Percentiles rank a stretch among this genome's conserved stretches.
phyloP scores from a whole-genome alignment of 2,329 filamentous ascomycete genomes.

The Stagonosporopsis tanaceti region DNA sequence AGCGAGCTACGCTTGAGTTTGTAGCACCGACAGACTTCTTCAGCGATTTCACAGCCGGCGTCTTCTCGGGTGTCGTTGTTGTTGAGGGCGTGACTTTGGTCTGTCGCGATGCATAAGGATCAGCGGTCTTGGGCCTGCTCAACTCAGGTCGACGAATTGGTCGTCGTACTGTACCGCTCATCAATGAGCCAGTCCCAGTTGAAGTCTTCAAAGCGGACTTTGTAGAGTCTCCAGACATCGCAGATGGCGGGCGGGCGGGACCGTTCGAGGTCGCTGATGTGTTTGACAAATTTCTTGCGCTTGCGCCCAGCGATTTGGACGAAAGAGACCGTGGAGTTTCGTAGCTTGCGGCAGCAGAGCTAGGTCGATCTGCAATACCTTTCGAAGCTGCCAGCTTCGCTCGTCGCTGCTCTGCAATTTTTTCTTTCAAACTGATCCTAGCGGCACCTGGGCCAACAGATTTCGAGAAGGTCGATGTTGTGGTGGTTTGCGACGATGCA shows the following conservation, averaged over 20 bases:
- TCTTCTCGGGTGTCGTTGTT: constrained; percentile 57
- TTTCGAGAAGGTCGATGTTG: constrained; percentile 50
- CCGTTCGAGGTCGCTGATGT: constrained; percentile 41
- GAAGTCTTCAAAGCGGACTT: constrained; percentile 44
- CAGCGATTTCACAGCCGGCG: constrained; percentile 49
- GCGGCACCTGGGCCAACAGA: constrained; percentile 58
- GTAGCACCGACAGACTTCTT: constrained; percentile 45
- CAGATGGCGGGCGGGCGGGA: constrained; percentile 47
- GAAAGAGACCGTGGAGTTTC: constrained; percentile 54
- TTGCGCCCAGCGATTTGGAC: constrained; percentile 42
- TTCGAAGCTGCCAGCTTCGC: constrained; percentile 58
- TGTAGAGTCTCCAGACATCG: constrained; percentile 43
- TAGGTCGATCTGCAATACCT: constrained; percentile 61
- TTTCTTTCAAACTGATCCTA: constrained; percentile 74
- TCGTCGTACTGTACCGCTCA: constrained; percentile 67
- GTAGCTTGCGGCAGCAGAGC: constrained; percentile 64
- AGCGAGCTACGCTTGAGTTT: constrained; percentile 40
- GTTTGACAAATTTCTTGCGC: constrained; percentile 38
- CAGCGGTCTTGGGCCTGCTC: constrained; percentile 61
- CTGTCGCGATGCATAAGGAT: constrained; percentile 58
- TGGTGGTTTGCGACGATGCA: constrained; percentile 60
- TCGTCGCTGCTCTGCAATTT: constrained; percentile 80
- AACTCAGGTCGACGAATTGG: constrained; percentile 56
- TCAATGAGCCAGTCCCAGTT: constrained; percentile 56
- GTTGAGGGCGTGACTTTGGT: constrained; percentile 57